phyloP scores from a whole-genome alignment of 2,329 filamentous ascomycete species.

The Coleophoma cylindrospora region DNA sequence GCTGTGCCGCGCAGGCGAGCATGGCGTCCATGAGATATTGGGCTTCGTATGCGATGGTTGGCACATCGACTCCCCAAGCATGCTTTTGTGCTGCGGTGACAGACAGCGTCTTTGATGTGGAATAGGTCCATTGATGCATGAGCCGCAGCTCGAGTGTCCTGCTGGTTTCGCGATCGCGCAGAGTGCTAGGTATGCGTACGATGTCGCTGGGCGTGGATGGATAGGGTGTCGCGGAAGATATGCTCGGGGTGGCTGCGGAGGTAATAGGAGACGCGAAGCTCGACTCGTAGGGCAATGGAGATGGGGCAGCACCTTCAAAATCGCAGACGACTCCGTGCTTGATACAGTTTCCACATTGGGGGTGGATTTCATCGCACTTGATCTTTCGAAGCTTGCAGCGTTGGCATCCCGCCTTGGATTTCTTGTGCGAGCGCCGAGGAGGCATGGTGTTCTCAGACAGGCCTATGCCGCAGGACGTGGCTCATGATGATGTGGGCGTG shows the following conservation, averaged over 20 bases:
- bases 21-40: slow-evolving; percentile 59
- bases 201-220: slow-evolving; percentile 15
- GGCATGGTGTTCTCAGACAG: slow-evolving; percentile 40
- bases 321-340: slow-evolving; percentile 65
- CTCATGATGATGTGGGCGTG: neutral
- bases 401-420: slow-evolving; percentile 62
- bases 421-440: slow-evolving; percentile 63
- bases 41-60: slow-evolving; percentile 55
- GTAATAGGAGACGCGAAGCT: neutral
- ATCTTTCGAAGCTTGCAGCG: slow-evolving; percentile 65
- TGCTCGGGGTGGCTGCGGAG: slow-evolving; percentile 8
- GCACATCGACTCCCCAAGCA: slow-evolving; percentile 57
- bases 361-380: slow-evolving; percentile 66
- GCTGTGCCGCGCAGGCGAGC: slow-evolving; percentile 58
- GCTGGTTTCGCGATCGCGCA: slow-evolving; percentile 2
- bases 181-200: slow-evolving; percentile 9
- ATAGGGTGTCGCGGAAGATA: slow-evolving; percentile 11
- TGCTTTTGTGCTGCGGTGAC: slow-evolving; percentile 45
- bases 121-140: slow-evolving; percentile 59
- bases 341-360: slow-evolving; percentile 59
- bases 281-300: neutral
- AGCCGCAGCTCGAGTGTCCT: slow-evolving; percentile 50
- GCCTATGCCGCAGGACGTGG: neutral
- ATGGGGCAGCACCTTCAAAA: slow-evolving; percentile 41
- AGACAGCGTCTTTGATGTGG: slow-evolving; percentile 52